Evolutionary conservation across 768 basidiomycete species (phyloP).

Genomic region (Termitomyces sp.): DNA sequence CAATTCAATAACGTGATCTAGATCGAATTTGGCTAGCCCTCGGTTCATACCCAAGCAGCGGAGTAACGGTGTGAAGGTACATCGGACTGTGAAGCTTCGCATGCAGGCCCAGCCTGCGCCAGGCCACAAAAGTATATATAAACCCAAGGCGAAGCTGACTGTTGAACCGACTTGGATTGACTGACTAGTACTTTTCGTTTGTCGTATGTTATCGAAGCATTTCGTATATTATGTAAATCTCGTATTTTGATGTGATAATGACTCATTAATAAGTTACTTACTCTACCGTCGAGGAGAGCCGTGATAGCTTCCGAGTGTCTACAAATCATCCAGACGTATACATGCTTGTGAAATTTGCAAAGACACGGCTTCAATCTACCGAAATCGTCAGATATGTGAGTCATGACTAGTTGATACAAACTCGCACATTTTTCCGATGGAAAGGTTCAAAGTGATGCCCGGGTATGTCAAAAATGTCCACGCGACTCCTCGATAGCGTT

Average conservation of each 20-base stretch:
- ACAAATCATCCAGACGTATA: not conserved
- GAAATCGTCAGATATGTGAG: not conserved
- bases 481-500: slow-evolving; percentile 23
- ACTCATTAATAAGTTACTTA: no score
- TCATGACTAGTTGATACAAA: not conserved
- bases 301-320: not conserved
- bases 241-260: no score
- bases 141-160: slow-evolving; percentile 20
- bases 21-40: slow-evolving; percentile 28
- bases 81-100: slow-evolving; percentile 44
- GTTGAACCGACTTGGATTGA: slow-evolving; percentile 32
- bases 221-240: no score
- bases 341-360: not conserved
- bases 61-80: slow-evolving; percentile 33
- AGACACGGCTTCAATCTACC: not conserved
- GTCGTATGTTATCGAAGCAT: no score
- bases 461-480: slow-evolving; percentile 50
- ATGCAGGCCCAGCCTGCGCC: slow-evolving; percentile 37
- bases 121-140: slow-evolving; percentile 18
- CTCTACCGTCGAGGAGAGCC: no score
- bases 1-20: not conserved
- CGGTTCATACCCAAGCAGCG: slow-evolving; percentile 33
- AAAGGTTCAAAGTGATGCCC: slow-evolving; percentile 66
- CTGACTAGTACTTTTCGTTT: slow-evolving; percentile 8
- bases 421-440: slow-evolving; percentile 38